A percentile compares a stretch with the other conserved stretches of the same genome.
Conservation (phyloP, 1,284 basidiomycete genomes). For the Ceratobasidium sp. region DNA sequence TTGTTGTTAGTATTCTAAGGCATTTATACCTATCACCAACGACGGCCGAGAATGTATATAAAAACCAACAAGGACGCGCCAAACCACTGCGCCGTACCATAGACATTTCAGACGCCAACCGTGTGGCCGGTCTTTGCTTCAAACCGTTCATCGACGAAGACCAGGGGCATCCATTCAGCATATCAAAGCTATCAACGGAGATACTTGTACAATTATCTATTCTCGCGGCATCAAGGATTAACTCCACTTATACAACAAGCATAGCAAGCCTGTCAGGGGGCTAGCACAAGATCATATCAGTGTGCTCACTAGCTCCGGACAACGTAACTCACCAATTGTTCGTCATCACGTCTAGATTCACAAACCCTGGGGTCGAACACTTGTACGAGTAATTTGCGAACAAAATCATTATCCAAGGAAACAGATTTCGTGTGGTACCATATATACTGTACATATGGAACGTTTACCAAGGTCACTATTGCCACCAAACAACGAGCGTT, state of each 20-base stretch:
- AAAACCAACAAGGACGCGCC: constrained; percentile 76
- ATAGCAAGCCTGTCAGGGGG: constrained; percentile 69
- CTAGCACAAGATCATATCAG: constrained; percentile 82
- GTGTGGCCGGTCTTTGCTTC: constrained; percentile 53
- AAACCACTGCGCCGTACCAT: constrained; percentile 76
- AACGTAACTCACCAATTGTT: constrained; percentile 74
- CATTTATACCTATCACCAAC: constrained; percentile 66
- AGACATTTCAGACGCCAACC: constrained; percentile 69
- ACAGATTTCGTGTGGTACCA: constrained; percentile 15
- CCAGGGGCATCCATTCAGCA: constrained; percentile 64
- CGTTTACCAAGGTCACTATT: too few relatives aligned
- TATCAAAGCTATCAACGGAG: constrained; percentile 63
- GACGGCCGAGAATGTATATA: constrained; percentile 74
- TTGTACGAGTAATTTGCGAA: constrained; percentile 69
- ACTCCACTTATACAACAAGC: constrained; percentile 75
- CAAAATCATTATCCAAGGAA: constrained; percentile 53
- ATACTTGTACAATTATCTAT: constrained; percentile 76
- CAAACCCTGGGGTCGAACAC: constrained; percentile 77
- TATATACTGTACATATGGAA: too few relatives aligned
- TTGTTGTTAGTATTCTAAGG: not conserved
- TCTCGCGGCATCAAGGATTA: constrained; percentile 88
- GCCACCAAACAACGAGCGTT: too few relatives aligned
- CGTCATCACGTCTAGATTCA: constrained; percentile 77
- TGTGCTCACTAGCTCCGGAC: constrained; percentile 67
- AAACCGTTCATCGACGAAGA: constrained; percentile 81